phyloP scores from a whole-genome alignment of 164 flowering plant species.

The Magnolia sinica region DNA sequence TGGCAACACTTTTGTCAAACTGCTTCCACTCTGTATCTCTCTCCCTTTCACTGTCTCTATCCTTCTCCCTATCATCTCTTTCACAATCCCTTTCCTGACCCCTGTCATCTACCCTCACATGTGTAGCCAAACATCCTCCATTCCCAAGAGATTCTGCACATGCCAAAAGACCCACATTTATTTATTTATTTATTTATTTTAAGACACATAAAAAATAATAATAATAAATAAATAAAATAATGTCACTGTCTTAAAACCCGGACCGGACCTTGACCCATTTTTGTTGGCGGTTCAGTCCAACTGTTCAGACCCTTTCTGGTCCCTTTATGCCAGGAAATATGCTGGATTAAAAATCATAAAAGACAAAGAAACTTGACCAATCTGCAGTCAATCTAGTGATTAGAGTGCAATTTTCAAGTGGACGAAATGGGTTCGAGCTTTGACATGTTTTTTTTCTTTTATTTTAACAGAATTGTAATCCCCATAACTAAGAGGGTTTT shows the following conservation, averaged over 20 bases:
- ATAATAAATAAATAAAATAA: background rate
- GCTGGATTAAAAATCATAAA: background rate
- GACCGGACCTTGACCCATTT: background rate
- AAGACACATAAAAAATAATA: background rate
- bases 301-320: background rate
- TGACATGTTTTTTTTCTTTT: too few species aligned
- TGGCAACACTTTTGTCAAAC: constrained; percentile 39
- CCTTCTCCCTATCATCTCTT: constrained; percentile 52
- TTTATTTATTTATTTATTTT: too few species aligned
- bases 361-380: background rate
- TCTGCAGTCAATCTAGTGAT: too few species aligned
- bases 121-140: constrained; percentile 46
- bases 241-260: background rate
- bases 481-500: too few species aligned
- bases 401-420: too few species aligned
- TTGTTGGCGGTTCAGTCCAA: background rate
- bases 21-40: constrained; percentile 60
- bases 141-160: constrained; percentile 54
- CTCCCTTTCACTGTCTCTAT: constrained; percentile 51
- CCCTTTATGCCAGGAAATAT: background rate
- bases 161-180: constrained; percentile 9
- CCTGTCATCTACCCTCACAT: constrained; percentile 56
- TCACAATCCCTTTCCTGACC: constrained; percentile 57
- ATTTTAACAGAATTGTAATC: too few species aligned
- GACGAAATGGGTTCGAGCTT: too few species aligned